phyloP scores from a whole-genome alignment of 345 rosid species.

The Citropsis articulata region DNA sequence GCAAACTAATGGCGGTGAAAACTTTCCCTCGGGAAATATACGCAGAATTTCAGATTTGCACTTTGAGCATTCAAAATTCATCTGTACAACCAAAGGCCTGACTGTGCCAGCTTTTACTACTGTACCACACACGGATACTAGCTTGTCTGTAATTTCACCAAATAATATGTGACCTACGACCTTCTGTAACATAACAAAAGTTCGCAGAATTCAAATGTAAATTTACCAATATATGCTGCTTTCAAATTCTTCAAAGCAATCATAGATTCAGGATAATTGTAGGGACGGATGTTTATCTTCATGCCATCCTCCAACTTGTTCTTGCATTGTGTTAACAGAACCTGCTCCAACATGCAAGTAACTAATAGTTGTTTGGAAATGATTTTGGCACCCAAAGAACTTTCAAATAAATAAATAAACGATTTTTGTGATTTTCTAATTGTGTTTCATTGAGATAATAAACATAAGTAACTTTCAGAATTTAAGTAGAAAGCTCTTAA shows the following conservation, averaged over 20 bases:
- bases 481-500: neutral
- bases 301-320: conserved; percentile 39
- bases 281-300: conserved; percentile 71
- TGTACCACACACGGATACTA: conserved; percentile 85
- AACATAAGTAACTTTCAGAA: neutral
- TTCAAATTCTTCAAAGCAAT: conserved; percentile 81
- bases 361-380: neutral
- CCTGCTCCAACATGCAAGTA: conserved; percentile 29
- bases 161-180: neutral
- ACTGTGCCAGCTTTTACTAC: conserved; percentile 88
- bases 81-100: conserved; percentile 73
- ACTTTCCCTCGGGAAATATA: conserved; percentile 83
- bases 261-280: conserved; percentile 77
- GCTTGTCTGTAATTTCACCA: conserved; percentile 63
- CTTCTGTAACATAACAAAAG: neutral
- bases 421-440: neutral
- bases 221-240: conserved; percentile 93
- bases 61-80: conserved; percentile 75
- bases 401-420: neutral
- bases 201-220: neutral
- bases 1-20: conserved; percentile 75
- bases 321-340: conserved; percentile 36
- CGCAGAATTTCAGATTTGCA: conserved; percentile 61
- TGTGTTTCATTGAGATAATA: neutral
- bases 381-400: neutral